These are phyloP conservation scores for Insectozyma bohioensis DNA, from an alignment of 1,139 yeast species.

Conservation along the genomic window DNA sequence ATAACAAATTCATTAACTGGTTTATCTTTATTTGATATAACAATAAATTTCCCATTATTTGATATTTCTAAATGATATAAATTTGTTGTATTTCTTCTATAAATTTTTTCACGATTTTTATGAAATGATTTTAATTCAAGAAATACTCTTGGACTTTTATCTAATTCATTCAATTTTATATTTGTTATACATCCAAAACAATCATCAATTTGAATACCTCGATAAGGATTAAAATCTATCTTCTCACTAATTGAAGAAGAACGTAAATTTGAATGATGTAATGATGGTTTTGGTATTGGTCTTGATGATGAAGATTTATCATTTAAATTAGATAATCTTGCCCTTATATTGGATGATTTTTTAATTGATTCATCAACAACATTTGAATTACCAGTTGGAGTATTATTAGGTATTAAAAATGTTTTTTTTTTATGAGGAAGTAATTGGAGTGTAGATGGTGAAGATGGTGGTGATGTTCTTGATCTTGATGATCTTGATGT, in stretches of 20 bases:
- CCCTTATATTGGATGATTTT: no score
- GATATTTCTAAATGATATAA: constrained; percentile 10
- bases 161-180: constrained; percentile 2
- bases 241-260: no score
- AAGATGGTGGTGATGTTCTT: constrained; percentile 1
- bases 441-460: not conserved
- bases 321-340: no score
- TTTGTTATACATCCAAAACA: constrained; percentile 8
- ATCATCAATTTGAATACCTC: constrained; percentile 5
- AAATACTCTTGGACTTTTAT: constrained; percentile 3
- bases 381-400: no score
- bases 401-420: no score
- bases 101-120: constrained; percentile 1
- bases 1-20: constrained; percentile 11
- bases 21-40: constrained; percentile 7
- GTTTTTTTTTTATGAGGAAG: no score
- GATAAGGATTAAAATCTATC: not conserved
- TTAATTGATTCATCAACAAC: no score
- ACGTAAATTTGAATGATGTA: no score
- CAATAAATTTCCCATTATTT: constrained; percentile 11
- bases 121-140: constrained; percentile 8
- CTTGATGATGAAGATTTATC: no score
- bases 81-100: not conserved
- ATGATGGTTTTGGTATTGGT: no score
- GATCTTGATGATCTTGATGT: not conserved